phyloP scores from a whole-genome alignment of 306 rosid genomes.

The Quercus dentata region DNA sequence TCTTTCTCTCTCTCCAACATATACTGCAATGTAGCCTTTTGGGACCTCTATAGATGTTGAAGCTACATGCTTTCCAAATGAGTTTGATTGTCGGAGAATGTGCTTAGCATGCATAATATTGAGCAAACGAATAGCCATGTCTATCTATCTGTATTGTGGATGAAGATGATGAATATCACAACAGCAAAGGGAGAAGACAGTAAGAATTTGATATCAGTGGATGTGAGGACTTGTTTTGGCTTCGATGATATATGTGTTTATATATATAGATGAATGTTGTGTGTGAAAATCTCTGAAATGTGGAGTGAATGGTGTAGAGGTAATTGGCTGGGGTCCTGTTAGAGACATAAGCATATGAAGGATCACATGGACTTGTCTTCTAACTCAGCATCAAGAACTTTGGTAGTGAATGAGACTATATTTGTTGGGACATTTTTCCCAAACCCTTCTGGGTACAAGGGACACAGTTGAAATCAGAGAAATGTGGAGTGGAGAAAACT shows the following conservation, averaged over 20 bases:
- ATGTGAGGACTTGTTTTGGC: neutral
- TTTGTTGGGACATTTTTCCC: neutral
- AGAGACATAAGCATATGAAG: slow-evolving; percentile 8
- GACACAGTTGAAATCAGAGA: slow-evolving; percentile 2
- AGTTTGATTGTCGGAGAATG: slow-evolving; percentile 33
- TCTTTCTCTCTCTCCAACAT: slow-evolving; percentile 42
- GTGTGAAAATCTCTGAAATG: neutral
- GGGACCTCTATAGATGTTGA: slow-evolving; percentile 27
- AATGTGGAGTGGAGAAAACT: neutral
- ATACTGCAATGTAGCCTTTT: slow-evolving; percentile 48
- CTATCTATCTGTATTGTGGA: neutral
- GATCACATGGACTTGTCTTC: slow-evolving; percentile 32
- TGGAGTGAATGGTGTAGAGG: slow-evolving; percentile 7
- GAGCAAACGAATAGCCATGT: slow-evolving; percentile 28
- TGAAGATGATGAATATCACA: neutral
- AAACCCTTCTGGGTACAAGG: neutral
- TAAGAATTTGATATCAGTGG: neutral
- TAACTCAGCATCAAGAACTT: slow-evolving; percentile 10
- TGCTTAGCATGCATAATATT: slow-evolving; percentile 28
- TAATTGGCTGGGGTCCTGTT: slow-evolving; percentile 4
- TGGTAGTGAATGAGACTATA: neutral
- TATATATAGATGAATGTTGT: slow-evolving; percentile 24
- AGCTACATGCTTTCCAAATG: slow-evolving; percentile 12
- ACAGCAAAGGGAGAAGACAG: neutral
- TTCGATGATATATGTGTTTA: neutral